These are phyloP conservation scores for Erodium trifolium DNA, from an alignment of 441 rosid species.

Conservation along the genomic window DNA sequence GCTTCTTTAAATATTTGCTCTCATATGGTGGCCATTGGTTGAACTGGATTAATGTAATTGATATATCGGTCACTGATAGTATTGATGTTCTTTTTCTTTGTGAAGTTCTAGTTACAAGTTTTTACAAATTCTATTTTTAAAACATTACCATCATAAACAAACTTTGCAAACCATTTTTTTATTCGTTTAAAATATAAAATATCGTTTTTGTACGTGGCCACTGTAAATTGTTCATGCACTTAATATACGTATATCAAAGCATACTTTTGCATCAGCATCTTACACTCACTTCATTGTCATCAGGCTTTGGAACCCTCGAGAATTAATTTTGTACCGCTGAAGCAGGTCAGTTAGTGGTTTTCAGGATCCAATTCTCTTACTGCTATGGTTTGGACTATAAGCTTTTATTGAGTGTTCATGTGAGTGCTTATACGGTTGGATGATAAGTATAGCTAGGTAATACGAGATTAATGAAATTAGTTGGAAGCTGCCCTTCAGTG, in stretches of 20 bases:
- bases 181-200: neutral
- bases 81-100: no score
- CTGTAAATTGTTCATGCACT: no score
- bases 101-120: no score
- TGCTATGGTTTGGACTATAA: neutral
- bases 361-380: neutral
- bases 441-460: neutral
- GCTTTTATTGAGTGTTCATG: neutral
- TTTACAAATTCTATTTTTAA: no score
- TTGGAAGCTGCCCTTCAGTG: neutral
- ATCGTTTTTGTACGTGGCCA: neutral
- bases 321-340: slow-evolving; percentile 75
- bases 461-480: neutral
- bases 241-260: no score
- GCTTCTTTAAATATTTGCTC: slow-evolving; percentile 13
- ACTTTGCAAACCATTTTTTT: neutral
- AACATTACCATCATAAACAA: neutral
- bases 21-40: no score
- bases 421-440: neutral
- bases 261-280: no score
- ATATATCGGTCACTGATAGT: no score
- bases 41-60: no score
- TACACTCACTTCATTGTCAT: slow-evolving; percentile 15
- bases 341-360: slow-evolving; percentile 47
- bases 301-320: slow-evolving; percentile 82